Evolutionary conservation across 768 basidiomycete species (phyloP).

Genomic region (Macrolepiota dolichaula): DNA sequence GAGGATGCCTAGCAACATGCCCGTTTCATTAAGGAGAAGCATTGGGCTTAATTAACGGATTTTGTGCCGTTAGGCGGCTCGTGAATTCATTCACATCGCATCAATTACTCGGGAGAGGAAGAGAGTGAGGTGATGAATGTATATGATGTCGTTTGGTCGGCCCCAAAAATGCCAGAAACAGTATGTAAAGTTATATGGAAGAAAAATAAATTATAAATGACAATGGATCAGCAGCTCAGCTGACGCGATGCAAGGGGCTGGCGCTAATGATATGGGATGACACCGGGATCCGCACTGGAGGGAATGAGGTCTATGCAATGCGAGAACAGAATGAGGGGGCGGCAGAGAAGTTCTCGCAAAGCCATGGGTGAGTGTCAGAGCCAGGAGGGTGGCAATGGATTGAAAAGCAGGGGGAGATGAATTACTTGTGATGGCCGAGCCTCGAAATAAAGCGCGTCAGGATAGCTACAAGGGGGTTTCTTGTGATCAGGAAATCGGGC

Average conservation of each 20-base stretch:
- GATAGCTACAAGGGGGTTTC: not conserved
- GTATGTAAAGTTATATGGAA: not conserved
- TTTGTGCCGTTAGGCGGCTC: slow-evolving; percentile 1
- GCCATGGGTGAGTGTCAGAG: not conserved
- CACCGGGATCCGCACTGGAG: not conserved
- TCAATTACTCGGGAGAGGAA: not conserved
- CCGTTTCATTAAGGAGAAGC: slow-evolving; percentile 2
- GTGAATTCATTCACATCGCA: not conserved
- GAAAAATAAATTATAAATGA: not conserved
- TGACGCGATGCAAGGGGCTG: not conserved
- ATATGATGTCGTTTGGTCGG: not conserved
- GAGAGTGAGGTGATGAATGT: not conserved
- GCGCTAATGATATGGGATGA: not conserved
- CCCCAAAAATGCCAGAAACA: not conserved
- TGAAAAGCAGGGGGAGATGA: not conserved
- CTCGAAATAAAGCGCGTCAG: slow-evolving; percentile 3
- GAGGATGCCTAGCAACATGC: not conserved
- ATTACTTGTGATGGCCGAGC: slow-evolving; percentile 7
- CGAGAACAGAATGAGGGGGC: not conserved
- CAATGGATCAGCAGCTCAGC: not conserved
- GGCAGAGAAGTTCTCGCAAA: not conserved
- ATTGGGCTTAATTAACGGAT: slow-evolving; percentile 3
- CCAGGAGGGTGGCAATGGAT: not conserved
- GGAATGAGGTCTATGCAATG: not conserved
- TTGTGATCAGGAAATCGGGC: not conserved